A percentile compares a stretch with the other conserved stretches of the same genome.
Evolutionary conservation across 495 filamentous ascomycete genomes (phyloP).

Genomic region (Pyrenula massariospora): DNA sequence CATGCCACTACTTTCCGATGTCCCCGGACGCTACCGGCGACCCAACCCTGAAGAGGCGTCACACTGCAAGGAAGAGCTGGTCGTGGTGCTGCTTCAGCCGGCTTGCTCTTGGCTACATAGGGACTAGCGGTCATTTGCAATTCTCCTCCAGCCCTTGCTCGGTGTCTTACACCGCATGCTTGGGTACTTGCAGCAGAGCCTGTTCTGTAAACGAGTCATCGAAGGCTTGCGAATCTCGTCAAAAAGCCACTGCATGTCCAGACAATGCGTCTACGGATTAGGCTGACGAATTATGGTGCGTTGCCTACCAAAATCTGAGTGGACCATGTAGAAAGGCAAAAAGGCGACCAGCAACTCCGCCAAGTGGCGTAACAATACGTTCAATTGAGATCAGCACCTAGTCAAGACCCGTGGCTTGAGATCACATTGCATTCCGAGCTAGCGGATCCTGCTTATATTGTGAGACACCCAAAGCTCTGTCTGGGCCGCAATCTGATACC

Average conservation of each 20-base stretch:
- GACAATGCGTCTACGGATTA: background rate
- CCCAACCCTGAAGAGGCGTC: background rate
- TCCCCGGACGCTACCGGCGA: background rate
- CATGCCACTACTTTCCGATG: background rate
- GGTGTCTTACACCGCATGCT: background rate
- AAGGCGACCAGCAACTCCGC: background rate
- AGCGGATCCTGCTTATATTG: no score
- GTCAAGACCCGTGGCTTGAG: no score
- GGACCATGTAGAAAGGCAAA: background rate
- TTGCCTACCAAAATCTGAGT: background rate
- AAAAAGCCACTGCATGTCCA: background rate
- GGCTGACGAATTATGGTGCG: background rate
- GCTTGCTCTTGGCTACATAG: background rate
- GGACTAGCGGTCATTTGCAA: background rate
- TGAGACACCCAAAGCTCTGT: no score
- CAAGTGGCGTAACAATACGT: background rate
- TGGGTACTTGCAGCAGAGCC: background rate
- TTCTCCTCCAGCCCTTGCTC: background rate
- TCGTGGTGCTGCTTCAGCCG: background rate
- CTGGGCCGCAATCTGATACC: no score
- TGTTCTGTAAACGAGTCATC: background rate
- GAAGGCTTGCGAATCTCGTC: no score
- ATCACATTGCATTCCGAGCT: no score
- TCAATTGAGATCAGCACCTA: background rate
- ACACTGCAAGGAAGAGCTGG: background rate